Base-by-base conservation (phyloP, 306 rosid species). In the Benincasa hispida region DNA sequence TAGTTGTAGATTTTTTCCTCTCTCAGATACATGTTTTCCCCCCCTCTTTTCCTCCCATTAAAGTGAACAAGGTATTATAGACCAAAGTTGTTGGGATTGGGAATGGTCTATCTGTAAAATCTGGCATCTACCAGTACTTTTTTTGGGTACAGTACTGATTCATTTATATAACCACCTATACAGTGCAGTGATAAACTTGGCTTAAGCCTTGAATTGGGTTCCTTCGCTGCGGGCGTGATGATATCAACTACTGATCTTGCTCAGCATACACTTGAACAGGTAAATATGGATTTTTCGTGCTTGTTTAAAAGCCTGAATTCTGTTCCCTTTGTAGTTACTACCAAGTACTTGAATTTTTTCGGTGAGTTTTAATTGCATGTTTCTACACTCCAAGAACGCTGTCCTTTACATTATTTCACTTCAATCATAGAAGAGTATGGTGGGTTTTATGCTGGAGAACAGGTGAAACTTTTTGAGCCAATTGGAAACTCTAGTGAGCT, bases 161-260 rank as follows among this genome's bases (percentile, higher is more conserved):
- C 79, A 75, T 53, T 56, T 54, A 66, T 72, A 76, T 56, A 60
- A 83, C 54, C 83, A 76, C 79, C 76, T 76, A 87, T 92, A 82
- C 98, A 95, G 98, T 89, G 96, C 85, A 95, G 98, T 82, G 99
- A 92, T 87, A 95, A 95, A 88, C 89, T 95, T 83, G 96, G 99
- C 77, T 84, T 95, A 81, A 95, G 99, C 78, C 91, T 95, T 77
- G 98, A 95, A 82, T 82, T 95, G 56, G 99, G 99, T 82, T 95
- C 99, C 72, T 95, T 92, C 76, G 98, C 99, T n/a, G 98, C 97
- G 2, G 98, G 99, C 48, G 98, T 95, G 84, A 95, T 95, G 98
- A 92, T 95, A 82, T 89, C 98, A 78, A 95, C 99, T 8, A 95
- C 99, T 72, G 97, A 89, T 90, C 99, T 94, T 79, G 99, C 92